A percentile compares a stretch with the other conserved stretches of the same genome.
phyloP scores from a whole-genome alignment of 2,329 filamentous ascomycete species.

The Sporothrix schenckii region DNA sequence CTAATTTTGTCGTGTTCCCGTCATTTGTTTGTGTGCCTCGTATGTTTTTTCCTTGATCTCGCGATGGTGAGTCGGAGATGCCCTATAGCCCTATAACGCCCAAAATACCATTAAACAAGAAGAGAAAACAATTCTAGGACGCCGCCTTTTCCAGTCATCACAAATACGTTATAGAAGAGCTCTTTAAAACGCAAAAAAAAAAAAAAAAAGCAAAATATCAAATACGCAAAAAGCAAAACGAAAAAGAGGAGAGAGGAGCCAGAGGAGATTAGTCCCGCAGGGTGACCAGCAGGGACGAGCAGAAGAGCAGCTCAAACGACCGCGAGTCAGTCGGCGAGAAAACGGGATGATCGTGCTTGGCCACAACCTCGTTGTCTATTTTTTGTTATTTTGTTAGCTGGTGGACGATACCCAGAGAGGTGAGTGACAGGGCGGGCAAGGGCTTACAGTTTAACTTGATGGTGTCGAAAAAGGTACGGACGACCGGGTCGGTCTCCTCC shows the following conservation, averaged over 20 bases:
- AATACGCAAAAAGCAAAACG: not conserved
- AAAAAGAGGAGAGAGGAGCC: not conserved
- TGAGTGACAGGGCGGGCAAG: no score
- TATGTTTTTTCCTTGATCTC: conserved; percentile 9
- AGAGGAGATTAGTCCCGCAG: conserved; percentile 34
- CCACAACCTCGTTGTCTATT: conserved; percentile 47
- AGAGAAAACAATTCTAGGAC: conserved; percentile 20
- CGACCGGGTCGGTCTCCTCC: conserved; percentile 50
- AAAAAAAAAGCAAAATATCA: not conserved
- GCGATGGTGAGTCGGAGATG: not conserved
- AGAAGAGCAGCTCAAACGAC: conserved; percentile 52
- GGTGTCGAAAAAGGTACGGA: conserved; percentile 58
- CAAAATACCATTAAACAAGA: conserved; percentile 5
- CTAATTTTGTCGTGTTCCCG: not conserved
- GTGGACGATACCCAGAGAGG: not conserved
- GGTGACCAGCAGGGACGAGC: conserved; percentile 48
- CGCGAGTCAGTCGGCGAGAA: conserved; percentile 56
- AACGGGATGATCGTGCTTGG: conserved; percentile 55
- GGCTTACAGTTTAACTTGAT: conserved; percentile 62
- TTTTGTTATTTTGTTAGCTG: conserved; percentile 9
- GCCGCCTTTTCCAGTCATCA: conserved; percentile 26
- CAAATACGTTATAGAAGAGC: conserved; percentile 17
- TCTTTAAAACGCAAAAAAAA: not conserved
- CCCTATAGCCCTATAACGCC: conserved; percentile 25
- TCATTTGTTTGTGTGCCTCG: not conserved